Evolutionary conservation across 1,284 basidiomycete species (phyloP).

Genomic region (Trametes versicolor): DNA sequence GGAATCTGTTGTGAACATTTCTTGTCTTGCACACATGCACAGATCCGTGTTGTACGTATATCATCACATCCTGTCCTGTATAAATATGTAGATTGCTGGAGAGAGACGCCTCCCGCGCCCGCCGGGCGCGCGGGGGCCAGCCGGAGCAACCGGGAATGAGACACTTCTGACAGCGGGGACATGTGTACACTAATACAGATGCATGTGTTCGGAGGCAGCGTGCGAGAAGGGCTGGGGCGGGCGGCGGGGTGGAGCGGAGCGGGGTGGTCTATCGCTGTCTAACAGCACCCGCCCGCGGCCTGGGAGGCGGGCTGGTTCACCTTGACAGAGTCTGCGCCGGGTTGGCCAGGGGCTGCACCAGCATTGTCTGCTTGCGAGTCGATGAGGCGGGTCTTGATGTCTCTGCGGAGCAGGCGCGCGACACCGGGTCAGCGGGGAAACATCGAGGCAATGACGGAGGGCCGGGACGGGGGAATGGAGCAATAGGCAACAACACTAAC

Average conservation of each 20-base stretch:
- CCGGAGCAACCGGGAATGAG: slow-evolving; percentile 22
- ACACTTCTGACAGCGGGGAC: slow-evolving; percentile 32
- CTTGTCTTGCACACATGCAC: neutral
- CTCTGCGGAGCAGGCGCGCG: slow-evolving; percentile 71
- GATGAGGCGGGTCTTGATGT: slow-evolving; percentile 97
- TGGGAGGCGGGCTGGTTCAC: slow-evolving; percentile 68
- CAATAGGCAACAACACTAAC: slow-evolving; percentile 55
- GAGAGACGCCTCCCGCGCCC: slow-evolving; percentile 22
- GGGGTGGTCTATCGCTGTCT: slow-evolving; percentile 29
- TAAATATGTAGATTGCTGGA: slow-evolving; percentile 38
- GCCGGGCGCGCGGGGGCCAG: slow-evolving; percentile 25
- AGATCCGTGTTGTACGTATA: slow-evolving; percentile 8
- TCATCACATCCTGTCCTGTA: slow-evolving; percentile 26
- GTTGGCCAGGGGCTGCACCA: slow-evolving; percentile 51
- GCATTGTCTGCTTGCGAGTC: slow-evolving; percentile 88
- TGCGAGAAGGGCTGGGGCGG: slow-evolving; percentile 4
- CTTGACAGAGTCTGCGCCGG: slow-evolving; percentile 63
- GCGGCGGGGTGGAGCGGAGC: neutral
- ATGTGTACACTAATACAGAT: slow-evolving; percentile 34
- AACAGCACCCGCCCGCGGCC: slow-evolving; percentile 64
- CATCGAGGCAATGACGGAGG: slow-evolving; percentile 20
- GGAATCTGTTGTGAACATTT: neutral
- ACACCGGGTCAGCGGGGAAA: slow-evolving; percentile 21
- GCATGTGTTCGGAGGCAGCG: slow-evolving; percentile 12
- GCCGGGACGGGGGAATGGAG: neutral